A percentile compares a stretch with the other conserved stretches of the same genome.
phyloP scores from a whole-genome alignment of 768 basidiomycete species.

The Infundibulicybe gibba region DNA sequence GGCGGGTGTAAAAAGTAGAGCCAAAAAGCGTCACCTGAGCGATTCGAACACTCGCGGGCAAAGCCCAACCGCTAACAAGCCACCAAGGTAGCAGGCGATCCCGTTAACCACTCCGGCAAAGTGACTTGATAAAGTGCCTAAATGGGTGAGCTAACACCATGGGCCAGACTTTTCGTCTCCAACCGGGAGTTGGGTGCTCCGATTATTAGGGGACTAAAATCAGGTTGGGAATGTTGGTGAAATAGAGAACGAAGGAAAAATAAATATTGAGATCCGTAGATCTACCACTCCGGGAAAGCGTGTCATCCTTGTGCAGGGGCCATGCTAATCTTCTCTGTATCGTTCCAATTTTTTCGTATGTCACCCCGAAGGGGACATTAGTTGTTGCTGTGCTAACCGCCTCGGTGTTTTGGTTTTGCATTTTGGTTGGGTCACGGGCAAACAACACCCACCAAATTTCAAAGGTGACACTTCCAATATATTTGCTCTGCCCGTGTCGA shows the following conservation, averaged over 20 bases:
- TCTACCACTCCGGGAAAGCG: constrained; percentile 92
- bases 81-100: constrained; percentile 63
- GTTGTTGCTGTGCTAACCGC: not conserved
- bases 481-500: too few relatives aligned
- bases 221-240: too few relatives aligned
- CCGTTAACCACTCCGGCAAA: constrained; percentile 97
- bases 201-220: too few relatives aligned
- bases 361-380: constrained; percentile 83
- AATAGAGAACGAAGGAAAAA: constrained; percentile 11
- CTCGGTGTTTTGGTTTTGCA: too few relatives aligned
- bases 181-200: too few relatives aligned
- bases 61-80: constrained; percentile 42
- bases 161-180: too few relatives aligned
- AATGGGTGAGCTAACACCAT: too few relatives aligned
- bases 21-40: constrained; percentile 44
- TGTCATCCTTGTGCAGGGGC: constrained; percentile 99
- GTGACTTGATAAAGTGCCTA: constrained; percentile 42
- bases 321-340: constrained; percentile 99
- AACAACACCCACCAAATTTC: not conserved
- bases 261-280: constrained; percentile 38
- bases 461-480: too few relatives aligned
- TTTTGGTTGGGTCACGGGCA: not conserved
- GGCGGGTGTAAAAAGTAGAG: too few relatives aligned
- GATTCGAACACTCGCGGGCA: constrained; percentile 54
- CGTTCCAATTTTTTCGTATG: constrained; percentile 99